Base-by-base conservation (phyloP, 257 asterid genomes). In the Solanum sejunctum region DNA sequence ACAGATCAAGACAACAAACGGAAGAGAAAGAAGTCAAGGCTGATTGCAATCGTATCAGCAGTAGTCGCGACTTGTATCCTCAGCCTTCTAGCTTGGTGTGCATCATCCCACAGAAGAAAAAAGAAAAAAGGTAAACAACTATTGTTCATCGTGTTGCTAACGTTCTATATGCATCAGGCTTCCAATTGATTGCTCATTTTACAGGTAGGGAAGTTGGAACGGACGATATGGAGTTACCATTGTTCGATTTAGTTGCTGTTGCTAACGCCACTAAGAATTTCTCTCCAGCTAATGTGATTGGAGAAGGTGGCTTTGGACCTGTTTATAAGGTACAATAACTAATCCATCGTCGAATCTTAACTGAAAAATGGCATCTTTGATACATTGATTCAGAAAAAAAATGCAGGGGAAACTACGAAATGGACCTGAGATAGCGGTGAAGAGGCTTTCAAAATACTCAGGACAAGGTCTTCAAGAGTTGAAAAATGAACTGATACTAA, bases 261-360 rank as follows among this genome's bases (percentile, higher is more conserved):
- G 28, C 69, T 80, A 86, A 75, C 15, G 91, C 93, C 10, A 88
- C 93, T 4, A 83, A 86, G 45, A 86, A 87, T 66, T 91, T 91
- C 61, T 86, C 92, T 69, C 10, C 23, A 7, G 86, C 84, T 17
- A 91, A 91, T 39, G 56, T 85, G 12, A 71, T 91, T 3, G 92
- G 92, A 20, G 84, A 85, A 71, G 93, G 93, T 39, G 93, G 93
- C 7, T 91, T 89, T 75, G 93, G 92, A 43, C 87, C 89, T 39
- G 92, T 91, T 57, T 90, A 90, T 87, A 84, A 32, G 92, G 94
- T 92, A 89, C 26, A 17, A 7, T 58, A 28, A 21, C 56, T 11
- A 72, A 12, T 3, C 81, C 58, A 20, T 80, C 66, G 8, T 61
- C 54, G 3, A 6, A 32, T 13, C 13, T 21, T 61, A 28, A 16